These are phyloP conservation scores for Barnettozyma hawaiiensis DNA, from an alignment of 1,139 yeast genomes.

Conservation along the genomic window DNA sequence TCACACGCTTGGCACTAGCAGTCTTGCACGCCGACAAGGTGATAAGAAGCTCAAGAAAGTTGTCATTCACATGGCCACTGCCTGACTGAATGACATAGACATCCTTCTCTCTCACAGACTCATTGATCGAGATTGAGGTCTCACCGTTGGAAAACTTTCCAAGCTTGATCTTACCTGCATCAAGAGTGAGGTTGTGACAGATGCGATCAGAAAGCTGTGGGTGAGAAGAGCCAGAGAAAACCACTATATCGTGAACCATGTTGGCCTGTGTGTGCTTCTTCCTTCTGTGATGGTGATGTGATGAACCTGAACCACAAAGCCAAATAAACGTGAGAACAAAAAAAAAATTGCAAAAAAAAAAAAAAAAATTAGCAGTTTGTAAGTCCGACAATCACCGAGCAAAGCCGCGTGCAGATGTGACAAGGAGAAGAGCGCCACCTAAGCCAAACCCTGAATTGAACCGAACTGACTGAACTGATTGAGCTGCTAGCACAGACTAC, in stretches of 20 bases:
- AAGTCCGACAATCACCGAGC: too few relatives aligned
- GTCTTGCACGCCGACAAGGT: slow-evolving; percentile 93
- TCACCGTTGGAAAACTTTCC: slow-evolving; percentile 80
- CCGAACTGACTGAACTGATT: too few relatives aligned
- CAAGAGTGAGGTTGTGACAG: slow-evolving; percentile 61
- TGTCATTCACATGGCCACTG: slow-evolving; percentile 89
- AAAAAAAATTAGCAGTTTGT: too few relatives aligned
- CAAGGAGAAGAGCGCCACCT: too few relatives aligned
- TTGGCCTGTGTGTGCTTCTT: too few relatives aligned
- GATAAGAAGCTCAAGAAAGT: slow-evolving; percentile 79
- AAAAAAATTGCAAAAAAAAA: too few relatives aligned
- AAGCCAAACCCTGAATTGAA: too few relatives aligned
- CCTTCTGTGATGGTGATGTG: too few relatives aligned
- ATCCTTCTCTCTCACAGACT: slow-evolving; percentile 89
- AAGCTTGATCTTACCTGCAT: slow-evolving; percentile 51
- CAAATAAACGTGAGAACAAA: too few relatives aligned
- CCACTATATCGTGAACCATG: slow-evolving; percentile 55
- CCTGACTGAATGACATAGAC: slow-evolving; percentile 69
- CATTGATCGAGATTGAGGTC: slow-evolving; percentile 75
- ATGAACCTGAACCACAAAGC: too few relatives aligned
- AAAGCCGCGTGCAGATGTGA: too few relatives aligned
- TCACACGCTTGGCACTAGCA: slow-evolving; percentile 88
- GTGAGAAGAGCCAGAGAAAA: slow-evolving; percentile 68
- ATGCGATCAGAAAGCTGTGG: slow-evolving; percentile 55
- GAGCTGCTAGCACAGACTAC: too few relatives aligned